These are phyloP conservation scores for Eucalyptus guilfoylei DNA, from an alignment of 345 rosid species.

Conservation along the genomic window DNA sequence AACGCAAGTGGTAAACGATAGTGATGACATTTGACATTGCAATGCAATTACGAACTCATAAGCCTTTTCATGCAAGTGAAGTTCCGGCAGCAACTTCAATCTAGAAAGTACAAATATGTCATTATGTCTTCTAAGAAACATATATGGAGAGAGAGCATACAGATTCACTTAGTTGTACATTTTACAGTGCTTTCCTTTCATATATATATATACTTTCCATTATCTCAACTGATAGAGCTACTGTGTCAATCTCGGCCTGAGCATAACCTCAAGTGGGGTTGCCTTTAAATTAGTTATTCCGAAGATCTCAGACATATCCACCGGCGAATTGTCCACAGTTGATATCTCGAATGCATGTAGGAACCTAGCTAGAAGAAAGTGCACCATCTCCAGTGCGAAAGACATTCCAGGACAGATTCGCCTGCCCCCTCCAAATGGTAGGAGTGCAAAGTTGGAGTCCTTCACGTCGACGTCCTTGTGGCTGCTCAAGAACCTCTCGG, in stretches of 20 bases:
- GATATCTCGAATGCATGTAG: slow-evolving; percentile 19
- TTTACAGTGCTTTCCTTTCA: no score
- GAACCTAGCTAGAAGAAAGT: slow-evolving; percentile 9
- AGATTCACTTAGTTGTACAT: not conserved
- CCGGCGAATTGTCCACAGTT: not conserved
- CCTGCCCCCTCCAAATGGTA: slow-evolving; percentile 37
- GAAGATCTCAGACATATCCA: slow-evolving; percentile 7
- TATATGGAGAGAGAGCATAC: not conserved
- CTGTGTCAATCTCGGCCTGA: not conserved
- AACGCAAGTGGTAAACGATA: not conserved
- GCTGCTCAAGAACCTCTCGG: slow-evolving; percentile 19
- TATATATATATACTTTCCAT: not conserved
- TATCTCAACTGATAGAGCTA: not conserved
- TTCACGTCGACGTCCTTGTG: slow-evolving; percentile 11
- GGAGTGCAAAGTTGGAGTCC: slow-evolving; percentile 13
- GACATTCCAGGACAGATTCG: slow-evolving; percentile 17
- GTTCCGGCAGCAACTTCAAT: not conserved
- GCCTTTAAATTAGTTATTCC: slow-evolving; percentile 1
- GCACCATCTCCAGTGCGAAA: slow-evolving; percentile 1
- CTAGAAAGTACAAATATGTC: not conserved
- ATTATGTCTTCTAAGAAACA: not conserved
- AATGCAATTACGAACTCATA: not conserved
- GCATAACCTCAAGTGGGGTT: slow-evolving; percentile 1
- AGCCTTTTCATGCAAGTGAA: not conserved
- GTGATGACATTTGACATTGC: not conserved